Percentiles rank a stretch among this genome's conserved stretches.
Evolutionary conservation across 2,329 filamentous ascomycete species (phyloP).

Genomic region (Penicillium capsulatum): DNA sequence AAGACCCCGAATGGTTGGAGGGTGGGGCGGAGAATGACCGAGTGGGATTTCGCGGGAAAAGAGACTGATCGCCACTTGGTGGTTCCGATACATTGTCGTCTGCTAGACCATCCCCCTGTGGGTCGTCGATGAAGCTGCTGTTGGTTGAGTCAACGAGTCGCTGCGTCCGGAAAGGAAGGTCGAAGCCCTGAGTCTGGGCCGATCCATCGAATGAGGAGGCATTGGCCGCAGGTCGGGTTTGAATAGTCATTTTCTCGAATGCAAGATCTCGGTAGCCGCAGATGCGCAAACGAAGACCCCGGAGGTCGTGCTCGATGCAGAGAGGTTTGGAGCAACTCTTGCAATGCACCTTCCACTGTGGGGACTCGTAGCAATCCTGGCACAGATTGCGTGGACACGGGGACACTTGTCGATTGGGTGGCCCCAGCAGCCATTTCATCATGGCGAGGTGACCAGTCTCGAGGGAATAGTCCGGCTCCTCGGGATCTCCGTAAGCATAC

Average conservation of each 20-base stretch:
- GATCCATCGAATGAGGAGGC: slow-evolving; percentile 15
- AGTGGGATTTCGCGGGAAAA: slow-evolving; percentile 28
- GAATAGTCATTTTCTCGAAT: slow-evolving; percentile 45
- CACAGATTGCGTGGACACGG: slow-evolving; percentile 55
- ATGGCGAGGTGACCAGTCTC: slow-evolving; percentile 41
- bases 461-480: slow-evolving; percentile 37
- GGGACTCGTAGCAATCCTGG: slow-evolving; percentile 55
- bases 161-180: slow-evolving; percentile 31
- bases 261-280: slow-evolving; percentile 55
- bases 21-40: slow-evolving; percentile 39
- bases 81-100: slow-evolving; percentile 22
- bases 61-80: slow-evolving; percentile 18
- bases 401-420: slow-evolving; percentile 44
- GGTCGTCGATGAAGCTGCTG: slow-evolving; percentile 36
- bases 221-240: slow-evolving; percentile 25
- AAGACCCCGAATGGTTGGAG: slow-evolving; percentile 39
- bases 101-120: slow-evolving; percentile 23
- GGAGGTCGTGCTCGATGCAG: slow-evolving; percentile 58
- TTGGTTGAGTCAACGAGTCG: slow-evolving; percentile 29
- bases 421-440: slow-evolving; percentile 48
- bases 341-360: slow-evolving; percentile 58
- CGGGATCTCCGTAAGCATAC: slow-evolving; percentile 40
- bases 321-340: slow-evolving; percentile 54
- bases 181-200: slow-evolving; percentile 20
- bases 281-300: slow-evolving; percentile 53